A percentile compares a stretch with the other conserved stretches of the same genome.
Evolutionary conservation across 495 filamentous ascomycete genomes (phyloP).

Genomic region (Penicillium pancosmium): DNA sequence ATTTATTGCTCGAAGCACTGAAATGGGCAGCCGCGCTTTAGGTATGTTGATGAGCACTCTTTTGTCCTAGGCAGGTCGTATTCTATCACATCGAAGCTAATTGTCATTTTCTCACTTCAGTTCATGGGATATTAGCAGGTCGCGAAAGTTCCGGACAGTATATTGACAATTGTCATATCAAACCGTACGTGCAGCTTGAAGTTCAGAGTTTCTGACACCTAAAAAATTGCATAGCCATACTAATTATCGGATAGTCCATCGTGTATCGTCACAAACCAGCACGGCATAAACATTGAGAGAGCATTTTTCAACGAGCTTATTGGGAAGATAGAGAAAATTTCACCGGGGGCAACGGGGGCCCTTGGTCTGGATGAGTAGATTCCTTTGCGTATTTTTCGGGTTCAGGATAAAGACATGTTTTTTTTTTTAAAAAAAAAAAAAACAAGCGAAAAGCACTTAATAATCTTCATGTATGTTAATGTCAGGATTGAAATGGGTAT

Average conservation of each 20-base stretch:
- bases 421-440: no score
- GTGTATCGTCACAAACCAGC: slow-evolving; percentile 9
- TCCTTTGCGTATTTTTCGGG: no score
- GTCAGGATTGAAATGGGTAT: no score
- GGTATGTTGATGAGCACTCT: no score
- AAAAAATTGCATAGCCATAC: neutral
- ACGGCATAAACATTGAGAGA: slow-evolving; percentile 12
- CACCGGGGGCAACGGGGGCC: slow-evolving; percentile 7
- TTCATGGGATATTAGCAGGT: slow-evolving; percentile 33
- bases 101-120: slow-evolving; percentile 10
- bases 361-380: neutral
- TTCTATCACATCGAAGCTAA: no score
- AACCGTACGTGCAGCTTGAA: slow-evolving; percentile 16
- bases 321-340: slow-evolving; percentile 13
- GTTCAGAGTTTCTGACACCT: no score
- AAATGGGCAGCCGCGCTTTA: slow-evolving; percentile 36
- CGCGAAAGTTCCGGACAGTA: slow-evolving; percentile 38
- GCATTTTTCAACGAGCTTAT: slow-evolving; percentile 21
- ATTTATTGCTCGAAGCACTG: slow-evolving; percentile 38
- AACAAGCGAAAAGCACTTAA: no score
- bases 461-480: no score
- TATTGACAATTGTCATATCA: slow-evolving; percentile 30
- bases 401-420: no score
- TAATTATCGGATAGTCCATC: slow-evolving; percentile 11
- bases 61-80: no score